A percentile compares a stretch with the other conserved stretches of the same genome.
Conservation (phyloP, 2,329 filamentous ascomycete genomes). For the Chaetothyriales sp. region DNA sequence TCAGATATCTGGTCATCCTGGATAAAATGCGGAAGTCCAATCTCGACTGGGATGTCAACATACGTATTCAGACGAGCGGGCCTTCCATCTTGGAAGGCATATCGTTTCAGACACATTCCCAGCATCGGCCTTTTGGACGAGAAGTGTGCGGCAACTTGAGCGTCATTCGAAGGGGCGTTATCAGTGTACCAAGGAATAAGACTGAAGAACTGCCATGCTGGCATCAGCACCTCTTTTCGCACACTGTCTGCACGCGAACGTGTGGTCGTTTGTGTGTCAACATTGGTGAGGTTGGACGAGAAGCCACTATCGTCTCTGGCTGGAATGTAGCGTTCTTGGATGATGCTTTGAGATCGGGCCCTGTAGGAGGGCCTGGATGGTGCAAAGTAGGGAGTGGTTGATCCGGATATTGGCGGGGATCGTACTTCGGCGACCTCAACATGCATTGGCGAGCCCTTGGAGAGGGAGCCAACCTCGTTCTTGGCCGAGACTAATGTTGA, state of each 20-base stretch:
- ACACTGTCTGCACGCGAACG: constrained; percentile 29
- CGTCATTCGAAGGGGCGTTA: constrained; percentile 50
- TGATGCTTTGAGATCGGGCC: constrained; percentile 28
- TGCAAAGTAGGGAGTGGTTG: constrained; percentile 22
- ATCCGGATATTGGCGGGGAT: constrained; percentile 16
- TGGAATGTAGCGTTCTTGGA: constrained; percentile 32
- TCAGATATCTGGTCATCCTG: constrained; percentile 58
- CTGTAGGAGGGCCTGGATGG: constrained; percentile 15
- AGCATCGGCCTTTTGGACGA: constrained; percentile 69
- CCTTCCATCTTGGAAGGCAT: constrained; percentile 58
- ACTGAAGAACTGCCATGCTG: constrained; percentile 94
- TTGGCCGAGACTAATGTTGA: constrained; percentile 39
- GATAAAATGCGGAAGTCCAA: constrained; percentile 76
- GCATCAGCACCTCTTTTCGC: constrained; percentile 78
- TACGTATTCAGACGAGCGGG: constrained; percentile 64
- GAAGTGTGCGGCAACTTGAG: constrained; percentile 80
- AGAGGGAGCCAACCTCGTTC: constrained; percentile 22
- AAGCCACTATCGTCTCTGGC: constrained; percentile 31
- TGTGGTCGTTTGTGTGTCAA: constrained; percentile 21
- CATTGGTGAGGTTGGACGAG: constrained; percentile 21
- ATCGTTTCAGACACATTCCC: constrained; percentile 85
- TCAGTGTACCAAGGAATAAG: constrained; percentile 85
- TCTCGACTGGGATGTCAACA: constrained; percentile 82
- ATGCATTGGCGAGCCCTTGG: constrained; percentile 27
- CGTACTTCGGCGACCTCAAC: constrained; percentile 31